These are phyloP conservation scores for Tetraselmis chui DNA, from an alignment of 139 green algal species.

Conservation along the genomic window DNA sequence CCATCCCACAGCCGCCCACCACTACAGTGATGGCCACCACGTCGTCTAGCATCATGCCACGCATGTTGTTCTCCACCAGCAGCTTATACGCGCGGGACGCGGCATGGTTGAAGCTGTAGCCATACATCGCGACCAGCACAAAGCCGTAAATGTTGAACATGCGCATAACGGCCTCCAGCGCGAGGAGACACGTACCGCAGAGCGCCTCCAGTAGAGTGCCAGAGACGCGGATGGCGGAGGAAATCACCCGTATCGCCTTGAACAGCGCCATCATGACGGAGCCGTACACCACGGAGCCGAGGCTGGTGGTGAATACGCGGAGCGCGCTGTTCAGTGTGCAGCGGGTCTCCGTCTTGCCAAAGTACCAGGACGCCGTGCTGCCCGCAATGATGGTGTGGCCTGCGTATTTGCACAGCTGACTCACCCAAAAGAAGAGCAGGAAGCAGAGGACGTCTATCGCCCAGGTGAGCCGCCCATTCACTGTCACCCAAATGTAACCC, in stretches of 20 bases:
- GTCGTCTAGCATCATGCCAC: constrained; percentile 1
- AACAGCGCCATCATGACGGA: not conserved
- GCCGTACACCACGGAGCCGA: constrained; percentile 3
- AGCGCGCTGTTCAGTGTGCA: not conserved
- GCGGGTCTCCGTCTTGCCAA: not conserved
- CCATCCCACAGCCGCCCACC: not conserved
- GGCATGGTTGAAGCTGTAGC: not conserved
- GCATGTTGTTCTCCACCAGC: not conserved
- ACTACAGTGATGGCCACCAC: not conserved
- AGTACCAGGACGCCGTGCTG: not conserved
- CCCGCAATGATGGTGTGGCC: not conserved
- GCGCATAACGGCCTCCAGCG: not conserved
- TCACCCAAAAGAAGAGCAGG: not conserved
- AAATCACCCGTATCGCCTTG: not conserved
- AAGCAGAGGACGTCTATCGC: not conserved
- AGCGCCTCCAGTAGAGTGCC: not conserved
- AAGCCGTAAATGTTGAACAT: constrained; percentile 7
- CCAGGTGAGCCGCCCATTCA: not conserved
- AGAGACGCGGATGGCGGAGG: not conserved
- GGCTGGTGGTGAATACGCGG: not conserved
- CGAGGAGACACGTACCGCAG: not conserved
- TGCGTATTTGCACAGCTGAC: not conserved
- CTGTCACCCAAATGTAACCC: not conserved
- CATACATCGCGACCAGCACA: not conserved
- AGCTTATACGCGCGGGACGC: not conserved